phyloP scores from a whole-genome alignment of 805 yeast species.

The Spathaspora hagerdaliae region DNA sequence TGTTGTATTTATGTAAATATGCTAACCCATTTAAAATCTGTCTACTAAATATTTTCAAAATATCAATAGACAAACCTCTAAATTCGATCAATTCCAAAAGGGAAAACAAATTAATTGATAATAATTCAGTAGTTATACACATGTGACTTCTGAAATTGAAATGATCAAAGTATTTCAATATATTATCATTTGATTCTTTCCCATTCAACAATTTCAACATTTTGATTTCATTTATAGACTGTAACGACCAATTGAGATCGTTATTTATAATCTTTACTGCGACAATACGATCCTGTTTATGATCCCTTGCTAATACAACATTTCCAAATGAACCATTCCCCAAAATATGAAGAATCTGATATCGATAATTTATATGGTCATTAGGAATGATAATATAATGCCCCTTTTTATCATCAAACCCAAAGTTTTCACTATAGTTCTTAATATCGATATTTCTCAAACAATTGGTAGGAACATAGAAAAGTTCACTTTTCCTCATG shows the following conservation, averaged over 20 bases:
- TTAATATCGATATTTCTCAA: conserved; percentile 27
- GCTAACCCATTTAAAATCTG: conserved; percentile 59
- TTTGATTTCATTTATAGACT: conserved; percentile 74
- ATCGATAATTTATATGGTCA: conserved; percentile 76
- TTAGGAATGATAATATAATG: conserved; percentile 52
- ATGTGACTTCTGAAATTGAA: conserved; percentile 79
- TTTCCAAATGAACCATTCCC: conserved; percentile 86
- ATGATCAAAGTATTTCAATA: conserved; percentile 61
- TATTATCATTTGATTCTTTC: conserved; percentile 12
- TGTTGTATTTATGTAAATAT: conserved; percentile 50
- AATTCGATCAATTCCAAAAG: conserved; percentile 47
- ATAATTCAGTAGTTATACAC: conserved; percentile 73
- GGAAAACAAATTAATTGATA: conserved; percentile 66
- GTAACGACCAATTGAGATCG: conserved; percentile 68
- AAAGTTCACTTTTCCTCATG: conserved; percentile 44
- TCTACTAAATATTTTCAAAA: conserved; percentile 43
- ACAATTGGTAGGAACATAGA: conserved; percentile 42
- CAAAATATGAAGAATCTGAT: conserved; percentile 52
- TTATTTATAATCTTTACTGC: conserved; percentile 78
- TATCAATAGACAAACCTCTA: conserved; percentile 42
- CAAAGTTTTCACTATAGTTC: conserved; percentile 49
- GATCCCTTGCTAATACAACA: conserved; percentile 68
- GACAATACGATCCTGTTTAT: conserved; percentile 50
- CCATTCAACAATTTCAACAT: conserved; percentile 49
- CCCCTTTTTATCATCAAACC: conserved; percentile 68